Base-by-base conservation (phyloP, 176 grass and related monocot genomes). In the Eleusine coracana region DNA sequence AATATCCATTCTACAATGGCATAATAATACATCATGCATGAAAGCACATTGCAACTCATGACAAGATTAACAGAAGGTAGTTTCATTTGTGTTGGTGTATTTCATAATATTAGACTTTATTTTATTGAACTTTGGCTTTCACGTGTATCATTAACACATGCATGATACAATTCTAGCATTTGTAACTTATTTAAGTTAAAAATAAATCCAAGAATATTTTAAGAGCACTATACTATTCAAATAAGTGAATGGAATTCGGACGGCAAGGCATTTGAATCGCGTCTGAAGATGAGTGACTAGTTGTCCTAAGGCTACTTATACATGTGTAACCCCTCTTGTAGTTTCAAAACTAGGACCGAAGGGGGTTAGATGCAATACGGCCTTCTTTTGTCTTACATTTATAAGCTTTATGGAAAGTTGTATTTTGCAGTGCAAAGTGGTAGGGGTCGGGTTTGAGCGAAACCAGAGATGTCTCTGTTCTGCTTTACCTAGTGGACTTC, bases 401-500 rank as follows among this genome's bases (percentile, higher is more conserved):
- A 29, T 29, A 25, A 74, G 41, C 62, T 83, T 90, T 87, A 45
- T 71, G 62, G 73, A 78, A 90, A 79, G 52, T 15, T 7, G 56
- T 63, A 51, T 82, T 73, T 78, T 8, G 8, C 75, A 75, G 80
- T 80, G 75, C 84, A 18, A 68, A 44, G 73, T 50, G 68, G 70
- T 44, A 56, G 82, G 55, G 68, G 56, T 29, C 71, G 76, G 71
- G 63, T 82, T 66, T 40, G 40, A 70, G 68, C 25, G 34, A 28
- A 78, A 73, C 79, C 59, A 79, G 61, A 83, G 74, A 1, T 31
- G 88, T 79, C 84, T 59, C 15, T 86, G 8, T 63, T 70, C 23
- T 46, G 51, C 84, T 80, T 83, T 87, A 36, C 54, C 62, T 69
- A 87, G 88, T 80, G 80, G 84, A 7, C 37, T 79, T 86, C 62